Base-by-base conservation (phyloP, 805 yeast species). In the Barnettozyma sp. region DNA sequence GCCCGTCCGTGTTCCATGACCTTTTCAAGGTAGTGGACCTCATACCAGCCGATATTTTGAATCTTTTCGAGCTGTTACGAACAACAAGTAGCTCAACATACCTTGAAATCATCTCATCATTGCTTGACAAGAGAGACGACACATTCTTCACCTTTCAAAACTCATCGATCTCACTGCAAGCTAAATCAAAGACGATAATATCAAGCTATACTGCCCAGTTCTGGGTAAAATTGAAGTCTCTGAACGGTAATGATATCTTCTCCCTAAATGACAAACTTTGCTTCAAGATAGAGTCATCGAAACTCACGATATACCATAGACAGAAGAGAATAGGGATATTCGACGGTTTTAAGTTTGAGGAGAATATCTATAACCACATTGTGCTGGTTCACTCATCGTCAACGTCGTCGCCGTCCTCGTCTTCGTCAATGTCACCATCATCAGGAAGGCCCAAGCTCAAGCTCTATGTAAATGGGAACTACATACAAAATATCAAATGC, bases 211-310 rank as follows among this genome's bases (percentile, higher is more conserved):
- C 66, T 0, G 26, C 53, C 2, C 60, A 55, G 20, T 35, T 50
- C 11, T 56, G 56, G 54, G 22, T 61, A 2, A 54, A 50, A 21
- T 41, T 62, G 16, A 54, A 54, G 34, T 46, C 50, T 26, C 36
- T 45, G 4, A 40, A 43, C 2, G 59, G 62, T 6, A 52, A 54
- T 25, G 44, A 58, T 17, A 26, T 63, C 7, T 23, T 58, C 23
- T 43, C 57, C 0, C 34, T 63, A 2, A 40, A 43, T 4, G 38
- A 40, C 16, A 35, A 43, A 12, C 32, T 43, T 4, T 27, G 22
- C 6, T 12, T 62, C n/a, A 56, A 50, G 24, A 12, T 62, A 20
- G 64, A 62, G 7, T 52, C 61, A 2, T 55, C 59, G 41, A 55
- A 53, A 15, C 45, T 58, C 7, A 47, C 61, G 3, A 48, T 61